Evolutionary conservation across 2,329 filamentous ascomycete genomes (phyloP).

Genomic region (Colletotrichum sansevieriae): DNA sequence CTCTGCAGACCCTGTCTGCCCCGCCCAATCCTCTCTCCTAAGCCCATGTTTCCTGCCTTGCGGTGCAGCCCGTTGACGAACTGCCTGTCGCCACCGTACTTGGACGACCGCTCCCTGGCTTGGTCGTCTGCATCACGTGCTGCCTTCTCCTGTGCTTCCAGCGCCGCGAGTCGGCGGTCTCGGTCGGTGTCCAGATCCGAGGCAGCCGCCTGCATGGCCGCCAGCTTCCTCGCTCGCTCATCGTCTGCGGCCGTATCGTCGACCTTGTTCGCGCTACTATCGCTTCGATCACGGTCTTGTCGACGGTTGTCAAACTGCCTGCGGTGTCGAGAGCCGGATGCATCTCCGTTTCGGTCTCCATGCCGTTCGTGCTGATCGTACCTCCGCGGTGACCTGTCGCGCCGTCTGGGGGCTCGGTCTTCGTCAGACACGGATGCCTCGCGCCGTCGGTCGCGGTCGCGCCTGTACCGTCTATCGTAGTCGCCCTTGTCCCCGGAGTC

Average conservation of each 20-base stretch:
- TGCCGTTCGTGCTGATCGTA: conserved; percentile 42
- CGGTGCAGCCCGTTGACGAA: conserved; percentile 75
- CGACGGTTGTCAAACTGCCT: conserved; percentile 42
- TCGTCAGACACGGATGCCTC: conserved; percentile 46
- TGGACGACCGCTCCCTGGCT: conserved; percentile 68
- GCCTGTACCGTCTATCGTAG: conserved; percentile 32
- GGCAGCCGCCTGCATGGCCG: conserved; percentile 80
- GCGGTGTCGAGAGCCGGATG: conserved; percentile 36
- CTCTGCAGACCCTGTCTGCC: conserved; percentile 59
- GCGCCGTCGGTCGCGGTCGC: conserved; percentile 49
- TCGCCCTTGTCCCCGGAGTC: conserved; percentile 28
- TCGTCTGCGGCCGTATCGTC: conserved; percentile 57
- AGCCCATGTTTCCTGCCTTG: conserved; percentile 64
- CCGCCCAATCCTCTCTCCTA: conserved; percentile 66
- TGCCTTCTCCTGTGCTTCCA: conserved; percentile 74
- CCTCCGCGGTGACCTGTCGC: conserved; percentile 32
- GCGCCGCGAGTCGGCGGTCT: conserved; percentile 73
- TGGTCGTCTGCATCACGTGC: conserved; percentile 76
- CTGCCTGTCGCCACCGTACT: conserved; percentile 72
- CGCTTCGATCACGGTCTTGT: conserved; percentile 41
- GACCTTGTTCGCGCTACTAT: conserved; percentile 39
- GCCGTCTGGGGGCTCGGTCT: conserved; percentile 50
- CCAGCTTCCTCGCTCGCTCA: conserved; percentile 75
- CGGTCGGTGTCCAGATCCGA: conserved; percentile 78
- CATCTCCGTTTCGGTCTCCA: conserved; percentile 43